phyloP scores from a whole-genome alignment of 1,284 basidiomycete species.

The Irpex sp. region DNA sequence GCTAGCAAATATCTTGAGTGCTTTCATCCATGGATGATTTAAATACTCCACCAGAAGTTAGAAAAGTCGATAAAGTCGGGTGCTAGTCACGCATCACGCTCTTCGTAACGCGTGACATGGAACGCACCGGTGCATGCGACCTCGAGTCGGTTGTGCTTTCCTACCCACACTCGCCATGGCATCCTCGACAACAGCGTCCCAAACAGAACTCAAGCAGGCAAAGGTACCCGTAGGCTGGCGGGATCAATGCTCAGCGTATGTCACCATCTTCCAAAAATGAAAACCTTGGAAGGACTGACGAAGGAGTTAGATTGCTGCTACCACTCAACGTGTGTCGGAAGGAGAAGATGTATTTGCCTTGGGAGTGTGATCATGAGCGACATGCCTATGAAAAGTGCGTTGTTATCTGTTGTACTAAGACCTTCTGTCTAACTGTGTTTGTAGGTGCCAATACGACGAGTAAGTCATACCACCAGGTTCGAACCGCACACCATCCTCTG shows the following conservation, averaged over 20 bases:
- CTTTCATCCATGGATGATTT: too few species aligned
- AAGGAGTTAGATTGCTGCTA: constrained; percentile 64
- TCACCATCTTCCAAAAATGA: constrained; percentile 16
- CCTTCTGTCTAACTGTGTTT: constrained; percentile 3
- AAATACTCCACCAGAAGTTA: too few species aligned
- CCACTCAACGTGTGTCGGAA: constrained; percentile 81
- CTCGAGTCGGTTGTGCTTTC: background rate
- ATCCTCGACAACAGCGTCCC: constrained; percentile 73
- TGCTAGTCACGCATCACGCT: background rate
- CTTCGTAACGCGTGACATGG: constrained; percentile 1
- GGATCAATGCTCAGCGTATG: constrained; percentile 89
- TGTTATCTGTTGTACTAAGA: constrained; percentile 5
- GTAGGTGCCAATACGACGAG: constrained; percentile 88
- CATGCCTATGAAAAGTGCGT: constrained; percentile 73
- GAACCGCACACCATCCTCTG: constrained; percentile 6
- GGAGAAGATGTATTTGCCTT: constrained; percentile 68
- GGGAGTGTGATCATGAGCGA: constrained; percentile 80
- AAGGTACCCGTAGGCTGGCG: constrained; percentile 80
- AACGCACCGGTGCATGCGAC: background rate
- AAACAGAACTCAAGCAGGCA: constrained; percentile 75
- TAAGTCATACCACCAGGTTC: constrained; percentile 37
- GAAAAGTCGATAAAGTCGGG: too few species aligned
- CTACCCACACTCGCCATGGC: constrained; percentile 39
- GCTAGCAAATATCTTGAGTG: too few species aligned
- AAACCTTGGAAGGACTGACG: background rate